Conservation (phyloP, 2,329 filamentous ascomycete genomes). For the Talaromyces atroroseus region DNA sequence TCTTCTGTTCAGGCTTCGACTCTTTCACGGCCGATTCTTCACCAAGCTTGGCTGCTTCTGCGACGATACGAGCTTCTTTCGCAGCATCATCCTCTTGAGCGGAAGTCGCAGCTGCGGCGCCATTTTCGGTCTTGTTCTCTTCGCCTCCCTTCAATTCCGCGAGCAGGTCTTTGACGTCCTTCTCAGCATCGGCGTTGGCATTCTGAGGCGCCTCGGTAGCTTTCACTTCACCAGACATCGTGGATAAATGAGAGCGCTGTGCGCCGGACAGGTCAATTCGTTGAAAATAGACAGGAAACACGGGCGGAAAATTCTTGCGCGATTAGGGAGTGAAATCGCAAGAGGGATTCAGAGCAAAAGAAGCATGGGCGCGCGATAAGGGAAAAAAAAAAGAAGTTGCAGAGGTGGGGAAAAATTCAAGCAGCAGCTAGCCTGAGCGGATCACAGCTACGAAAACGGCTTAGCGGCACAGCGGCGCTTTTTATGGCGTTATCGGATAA, state of each 20-base stretch:
- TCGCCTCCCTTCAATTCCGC: conserved; percentile 40
- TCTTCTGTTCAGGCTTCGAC: conserved; percentile 23
- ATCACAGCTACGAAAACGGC: conserved; percentile 5
- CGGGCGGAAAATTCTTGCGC: background rate
- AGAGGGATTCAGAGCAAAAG: background rate
- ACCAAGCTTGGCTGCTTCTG: conserved; percentile 32
- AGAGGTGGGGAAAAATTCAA: conserved; percentile 12
- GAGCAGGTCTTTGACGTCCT: conserved; percentile 43
- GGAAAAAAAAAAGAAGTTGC: conserved; percentile 3
- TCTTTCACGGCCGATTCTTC: conserved; percentile 33
- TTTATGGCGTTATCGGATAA: too few species aligned
- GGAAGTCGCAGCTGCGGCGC: background rate
- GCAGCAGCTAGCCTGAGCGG: background rate
- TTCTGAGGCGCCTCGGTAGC: conserved; percentile 20
- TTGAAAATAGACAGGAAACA: background rate
- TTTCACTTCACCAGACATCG: conserved; percentile 36
- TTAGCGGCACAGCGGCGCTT: too few species aligned
- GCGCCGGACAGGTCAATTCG: conserved; percentile 8
- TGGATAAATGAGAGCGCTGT: conserved; percentile 5
- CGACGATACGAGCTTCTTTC: conserved; percentile 35
- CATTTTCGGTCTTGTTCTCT: conserved; percentile 17
- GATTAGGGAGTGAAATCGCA: background rate
- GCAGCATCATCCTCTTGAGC: conserved; percentile 21
- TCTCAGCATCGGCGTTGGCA: conserved; percentile 38
- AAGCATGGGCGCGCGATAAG: conserved; percentile 11